phyloP scores from a whole-genome alignment of 768 basidiomycete species.

The Vararia minispora region DNA sequence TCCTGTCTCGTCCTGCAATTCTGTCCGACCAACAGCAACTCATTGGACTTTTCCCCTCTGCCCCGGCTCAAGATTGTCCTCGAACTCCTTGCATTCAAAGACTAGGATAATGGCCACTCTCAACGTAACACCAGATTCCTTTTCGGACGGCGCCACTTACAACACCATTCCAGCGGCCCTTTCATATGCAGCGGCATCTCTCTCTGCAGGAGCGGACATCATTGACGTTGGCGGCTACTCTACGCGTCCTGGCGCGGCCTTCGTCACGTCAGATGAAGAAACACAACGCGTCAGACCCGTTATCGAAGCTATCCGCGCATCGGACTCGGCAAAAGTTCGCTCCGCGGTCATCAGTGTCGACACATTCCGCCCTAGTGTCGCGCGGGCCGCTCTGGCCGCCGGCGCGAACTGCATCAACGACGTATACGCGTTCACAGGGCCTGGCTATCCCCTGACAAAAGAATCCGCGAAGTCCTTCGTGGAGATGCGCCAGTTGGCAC shows the following conservation, averaged over 20 bases:
- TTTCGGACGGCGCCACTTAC: constrained; percentile 75
- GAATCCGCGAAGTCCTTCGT: constrained; percentile 29
- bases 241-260: constrained; percentile 71
- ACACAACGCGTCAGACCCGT: constrained; percentile 59
- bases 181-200: constrained; percentile 35
- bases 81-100: constrained; percentile 20
- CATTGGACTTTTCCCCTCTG: constrained; percentile 37
- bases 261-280: constrained; percentile 63
- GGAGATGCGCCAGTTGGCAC: constrained; percentile 57
- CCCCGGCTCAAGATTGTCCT: no score
- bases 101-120: constrained; percentile 86
- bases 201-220: constrained; percentile 54
- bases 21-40: constrained; percentile 26
- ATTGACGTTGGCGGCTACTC: constrained; percentile 93
- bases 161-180: constrained; percentile 43
- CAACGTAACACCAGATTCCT: constrained; percentile 92
- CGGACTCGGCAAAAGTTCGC: constrained; percentile 8
- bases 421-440: constrained; percentile 71
- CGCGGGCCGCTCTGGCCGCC: constrained; percentile 57
- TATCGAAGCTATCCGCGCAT: constrained; percentile 43
- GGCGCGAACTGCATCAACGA: constrained; percentile 96
- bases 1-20: constrained; percentile 11
- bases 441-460: constrained; percentile 27
- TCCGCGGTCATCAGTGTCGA: constrained; percentile 66
- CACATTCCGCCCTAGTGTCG: constrained; percentile 81